These are phyloP conservation scores for Barnettozyma sp. DNA, from an alignment of 805 yeast genomes.

Conservation along the genomic window DNA sequence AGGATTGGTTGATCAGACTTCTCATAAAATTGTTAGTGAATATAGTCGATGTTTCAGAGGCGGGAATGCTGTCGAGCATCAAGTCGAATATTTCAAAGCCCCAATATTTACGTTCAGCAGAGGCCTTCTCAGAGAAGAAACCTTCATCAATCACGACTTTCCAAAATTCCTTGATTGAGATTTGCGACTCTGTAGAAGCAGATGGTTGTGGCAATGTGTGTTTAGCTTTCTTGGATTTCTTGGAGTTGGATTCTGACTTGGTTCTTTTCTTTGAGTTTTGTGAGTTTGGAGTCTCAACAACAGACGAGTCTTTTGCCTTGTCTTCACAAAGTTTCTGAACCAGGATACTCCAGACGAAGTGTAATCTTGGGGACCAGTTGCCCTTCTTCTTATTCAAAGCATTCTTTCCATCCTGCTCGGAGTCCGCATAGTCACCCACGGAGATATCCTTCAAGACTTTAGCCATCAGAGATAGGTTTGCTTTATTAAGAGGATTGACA, in stretches of 20 bases:
- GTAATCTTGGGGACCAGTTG: conserved; percentile 68
- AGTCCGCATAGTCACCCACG: conserved; percentile 27
- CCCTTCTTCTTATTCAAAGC: conserved; percentile 46
- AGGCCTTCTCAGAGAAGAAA: conserved; percentile 66
- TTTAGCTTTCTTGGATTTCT: conserved; percentile 19
- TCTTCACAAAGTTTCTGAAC: conserved; percentile 33
- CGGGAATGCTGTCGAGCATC: conserved; percentile 31
- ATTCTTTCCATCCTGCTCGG: conserved; percentile 18
- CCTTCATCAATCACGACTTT: conserved; percentile 70
- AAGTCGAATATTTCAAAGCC: conserved; percentile 70
- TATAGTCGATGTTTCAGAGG: conserved; percentile 24
- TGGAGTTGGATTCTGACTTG: conserved; percentile 26
- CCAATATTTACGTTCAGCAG: conserved; percentile 80
- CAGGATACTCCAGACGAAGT: conserved; percentile 67
- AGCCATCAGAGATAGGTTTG: conserved; percentile 55
- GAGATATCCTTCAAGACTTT: conserved; percentile 56
- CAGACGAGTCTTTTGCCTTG: conserved; percentile 22
- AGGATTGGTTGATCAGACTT: conserved; percentile 67
- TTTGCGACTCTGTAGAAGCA: conserved; percentile 25
- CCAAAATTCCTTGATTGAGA: conserved; percentile 62
- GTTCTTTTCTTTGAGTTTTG: conserved; percentile 35
- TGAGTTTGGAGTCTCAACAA: conserved; percentile 14
- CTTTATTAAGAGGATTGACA: conserved; percentile 66
- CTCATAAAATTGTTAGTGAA: conserved; percentile 65
- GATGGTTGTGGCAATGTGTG: conserved; percentile 1